A percentile compares a stretch with the other conserved stretches of the same genome.
phyloP scores from a whole-genome alignment of 2,329 filamentous ascomycete species.

The Trichoderma harzianum region DNA sequence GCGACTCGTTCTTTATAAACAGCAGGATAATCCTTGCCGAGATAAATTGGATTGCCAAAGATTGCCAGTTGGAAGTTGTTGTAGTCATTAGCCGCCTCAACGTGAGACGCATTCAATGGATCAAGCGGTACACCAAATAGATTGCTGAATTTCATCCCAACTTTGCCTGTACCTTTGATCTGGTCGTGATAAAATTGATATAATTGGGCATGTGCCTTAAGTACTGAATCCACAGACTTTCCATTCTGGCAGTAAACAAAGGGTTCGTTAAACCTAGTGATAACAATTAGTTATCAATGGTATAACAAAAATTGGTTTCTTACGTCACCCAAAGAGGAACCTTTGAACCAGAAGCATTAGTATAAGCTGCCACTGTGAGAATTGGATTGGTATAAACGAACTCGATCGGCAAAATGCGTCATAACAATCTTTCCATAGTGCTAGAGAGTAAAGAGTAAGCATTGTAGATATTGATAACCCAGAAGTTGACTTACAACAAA shows the following conservation, averaged over 20 bases:
- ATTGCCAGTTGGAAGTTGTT: conserved; percentile 47
- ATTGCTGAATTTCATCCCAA: conserved; percentile 44
- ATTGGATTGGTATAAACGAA: conserved; percentile 30
- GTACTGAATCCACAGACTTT: conserved; percentile 37
- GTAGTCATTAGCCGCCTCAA: conserved; percentile 45
- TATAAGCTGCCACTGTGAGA: conserved; percentile 10
- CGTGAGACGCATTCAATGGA: conserved; percentile 37
- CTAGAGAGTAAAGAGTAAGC: neutral
- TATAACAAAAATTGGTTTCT: no score
- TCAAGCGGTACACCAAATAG: conserved; percentile 50
- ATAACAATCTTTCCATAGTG: conserved; percentile 53
- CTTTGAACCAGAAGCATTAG: conserved; percentile 20
- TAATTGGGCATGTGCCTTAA: conserved; percentile 48
- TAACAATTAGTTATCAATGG: no score
- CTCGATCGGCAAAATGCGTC: conserved; percentile 48
- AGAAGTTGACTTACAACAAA: conserved; percentile 35
- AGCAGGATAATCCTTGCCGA: conserved; percentile 49
- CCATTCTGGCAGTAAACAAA: conserved; percentile 40
- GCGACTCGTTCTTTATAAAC: conserved; percentile 39
- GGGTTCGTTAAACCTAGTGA: conserved; percentile 51
- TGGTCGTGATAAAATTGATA: conserved; percentile 54
- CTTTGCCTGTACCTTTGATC: conserved; percentile 46
- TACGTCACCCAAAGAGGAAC: no score
- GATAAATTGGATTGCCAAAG: conserved; percentile 52
- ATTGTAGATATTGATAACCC: neutral